Evolutionary conservation across 768 basidiomycete genomes (phyloP), one percentile per base, ranked within the genome.

Genomic region (Amanita polypyramis): DNA sequence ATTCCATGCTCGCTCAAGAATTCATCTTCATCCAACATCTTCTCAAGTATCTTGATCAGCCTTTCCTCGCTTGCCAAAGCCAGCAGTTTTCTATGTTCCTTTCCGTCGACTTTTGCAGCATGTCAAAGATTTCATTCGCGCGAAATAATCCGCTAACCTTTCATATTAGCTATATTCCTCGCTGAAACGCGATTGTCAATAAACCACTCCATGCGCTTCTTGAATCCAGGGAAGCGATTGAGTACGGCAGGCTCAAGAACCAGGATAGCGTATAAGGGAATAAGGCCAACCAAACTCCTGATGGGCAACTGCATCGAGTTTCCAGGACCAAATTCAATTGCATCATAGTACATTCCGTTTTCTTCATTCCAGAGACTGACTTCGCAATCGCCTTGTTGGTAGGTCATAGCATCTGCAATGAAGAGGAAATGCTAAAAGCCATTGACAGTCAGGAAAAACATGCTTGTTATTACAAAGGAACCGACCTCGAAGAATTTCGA

Each of bases 321-420:
- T 5, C 85, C 78, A 1, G 79, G 76, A 3, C 84, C 85, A 65
- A 94, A 92, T 50, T 89, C 80, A 54, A 97, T 95, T 38, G 87
- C 95, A 58, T 99, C 96, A 60, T 96, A 99, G 70, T 97, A 99
- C 83, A 98, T 87, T 20, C 96, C 95, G 55, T 98, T 94, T 55
- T 91, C 66, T 54, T 97, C 96, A 62, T 84, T 96, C 96, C 96
- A 99, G 10, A 99, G 74, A 52, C 85, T 87, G 36, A 75, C 61
- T 58, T 91, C 83, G 55, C 81, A 70, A 33, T 85, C 82, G n/a
- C 84, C 85, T 50, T 78, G 74, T 58, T 77, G 75, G 67, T 77
- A 97, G 1, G 96, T 96, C 96, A 99, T 98, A 6, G 96, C 96
- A 61, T 99, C 96, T 7, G 96, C 80, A 45, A 99, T 99, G 71